A percentile compares a stretch with the other conserved stretches of the same genome.
phyloP scores from a whole-genome alignment of 2,329 filamentous ascomycete genomes.

The Colletotrichum godetiae region DNA sequence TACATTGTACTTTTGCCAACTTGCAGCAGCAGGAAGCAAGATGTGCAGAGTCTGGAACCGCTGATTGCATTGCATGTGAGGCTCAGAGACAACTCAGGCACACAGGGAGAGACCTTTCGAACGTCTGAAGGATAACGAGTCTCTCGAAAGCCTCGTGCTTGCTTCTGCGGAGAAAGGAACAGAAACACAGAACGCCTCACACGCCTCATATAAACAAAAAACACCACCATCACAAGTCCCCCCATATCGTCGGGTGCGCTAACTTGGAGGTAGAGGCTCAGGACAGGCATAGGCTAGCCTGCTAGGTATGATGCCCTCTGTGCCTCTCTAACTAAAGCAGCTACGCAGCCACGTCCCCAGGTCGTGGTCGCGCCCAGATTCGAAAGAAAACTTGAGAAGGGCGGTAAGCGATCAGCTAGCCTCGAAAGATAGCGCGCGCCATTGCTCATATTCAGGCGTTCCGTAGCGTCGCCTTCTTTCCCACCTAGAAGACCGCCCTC shows the following conservation, averaged over 20 bases:
- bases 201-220: neutral
- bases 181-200: neutral
- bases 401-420: conserved; percentile 27
- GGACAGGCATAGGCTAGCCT: neutral
- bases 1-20: conserved; percentile 9
- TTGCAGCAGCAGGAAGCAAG: conserved; percentile 8
- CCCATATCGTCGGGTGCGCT: conserved; percentile 2
- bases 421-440: neutral
- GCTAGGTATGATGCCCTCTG: neutral
- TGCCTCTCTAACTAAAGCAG: neutral
- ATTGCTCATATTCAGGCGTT: neutral
- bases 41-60: neutral
- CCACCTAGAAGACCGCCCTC: no score
- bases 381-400: neutral
- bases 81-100: neutral
- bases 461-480: neutral
- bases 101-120: neutral
- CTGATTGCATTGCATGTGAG: neutral
- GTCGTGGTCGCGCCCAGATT: no score
- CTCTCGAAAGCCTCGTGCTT: neutral
- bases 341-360: neutral
- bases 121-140: neutral
- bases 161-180: neutral
- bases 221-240: neutral
- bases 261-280: conserved; percentile 1